A percentile compares a stretch with the other conserved stretches of the same genome.
phyloP scores from a whole-genome alignment of 257 asterid species.

The Ligustrum vulgare region DNA sequence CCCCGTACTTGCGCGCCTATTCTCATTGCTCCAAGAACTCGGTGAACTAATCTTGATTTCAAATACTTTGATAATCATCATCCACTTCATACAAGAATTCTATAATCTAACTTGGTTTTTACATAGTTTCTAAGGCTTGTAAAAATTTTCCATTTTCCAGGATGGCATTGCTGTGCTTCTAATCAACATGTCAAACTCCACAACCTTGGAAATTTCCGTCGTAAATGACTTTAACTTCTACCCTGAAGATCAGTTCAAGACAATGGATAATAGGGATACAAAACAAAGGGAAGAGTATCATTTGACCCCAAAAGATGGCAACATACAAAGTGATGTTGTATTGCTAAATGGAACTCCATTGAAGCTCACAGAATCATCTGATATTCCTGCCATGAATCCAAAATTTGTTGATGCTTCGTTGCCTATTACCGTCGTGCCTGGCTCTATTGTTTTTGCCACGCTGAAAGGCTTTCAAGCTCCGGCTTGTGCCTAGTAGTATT shows the following conservation, averaged over 20 bases:
- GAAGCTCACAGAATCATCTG: conserved; percentile 53
- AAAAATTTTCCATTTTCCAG: conserved; percentile 29
- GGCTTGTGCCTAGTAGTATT: conserved; percentile 54
- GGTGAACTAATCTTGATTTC: conserved; percentile 35
- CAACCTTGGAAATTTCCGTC: conserved; percentile 43
- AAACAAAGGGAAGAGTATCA: conserved; percentile 70
- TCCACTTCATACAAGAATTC: background rate
- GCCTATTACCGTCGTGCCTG: conserved; percentile 50
- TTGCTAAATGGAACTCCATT: conserved; percentile 62
- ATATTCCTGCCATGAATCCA: conserved; percentile 63
- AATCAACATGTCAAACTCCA: conserved; percentile 78
- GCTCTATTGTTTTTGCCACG: conserved; percentile 57
- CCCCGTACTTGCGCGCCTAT: conserved; percentile 62
- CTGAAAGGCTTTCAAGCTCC: conserved; percentile 64
- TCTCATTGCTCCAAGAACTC: conserved; percentile 68
- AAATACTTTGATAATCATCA: background rate
- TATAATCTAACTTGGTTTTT: background rate
- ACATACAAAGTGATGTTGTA: conserved; percentile 63
- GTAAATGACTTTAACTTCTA: conserved; percentile 33
- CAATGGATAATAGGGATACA: background rate
- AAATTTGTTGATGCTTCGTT: conserved; percentile 35
- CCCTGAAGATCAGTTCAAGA: background rate
- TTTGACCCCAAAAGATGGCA: conserved; percentile 65
- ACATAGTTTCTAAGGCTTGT: background rate
- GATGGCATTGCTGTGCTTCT: conserved; percentile 49